phyloP scores from a whole-genome alignment of 345 rosid genomes.

The Erysimum cheiranthoides region DNA sequence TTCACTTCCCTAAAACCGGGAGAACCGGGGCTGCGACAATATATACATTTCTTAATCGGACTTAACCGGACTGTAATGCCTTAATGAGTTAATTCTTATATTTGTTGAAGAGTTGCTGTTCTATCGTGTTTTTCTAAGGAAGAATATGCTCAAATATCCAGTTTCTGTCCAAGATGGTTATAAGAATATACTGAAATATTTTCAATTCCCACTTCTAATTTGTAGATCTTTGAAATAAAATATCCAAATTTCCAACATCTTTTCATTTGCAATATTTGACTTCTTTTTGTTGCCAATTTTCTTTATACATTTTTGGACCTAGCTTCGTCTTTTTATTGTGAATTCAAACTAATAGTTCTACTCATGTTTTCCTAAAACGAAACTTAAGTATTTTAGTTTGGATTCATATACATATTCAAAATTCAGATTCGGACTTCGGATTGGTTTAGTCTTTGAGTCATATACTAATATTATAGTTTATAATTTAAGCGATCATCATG shows the following conservation, averaged over 20 bases:
- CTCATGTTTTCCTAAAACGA: background rate
- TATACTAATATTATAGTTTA: background rate
- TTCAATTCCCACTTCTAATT: background rate
- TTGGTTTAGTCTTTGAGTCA: background rate
- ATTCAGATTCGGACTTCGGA: background rate
- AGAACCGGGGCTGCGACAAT: background rate
- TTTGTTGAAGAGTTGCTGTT: background rate
- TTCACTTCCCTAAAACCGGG: too few relatives aligned
- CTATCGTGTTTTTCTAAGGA: background rate
- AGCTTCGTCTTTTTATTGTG: background rate
- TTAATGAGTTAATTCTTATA: too few relatives aligned
- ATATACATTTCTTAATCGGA: background rate
- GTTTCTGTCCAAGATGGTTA: background rate
- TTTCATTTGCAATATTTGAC: background rate
- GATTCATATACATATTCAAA: background rate
- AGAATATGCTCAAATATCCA: slow-evolving; percentile 9
- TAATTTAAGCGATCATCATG: background rate
- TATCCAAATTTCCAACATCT: background rate
- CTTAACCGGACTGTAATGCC: background rate
- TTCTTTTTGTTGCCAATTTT: slow-evolving; percentile 1
- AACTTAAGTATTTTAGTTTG: background rate
- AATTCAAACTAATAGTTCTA: background rate
- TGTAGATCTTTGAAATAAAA: background rate
- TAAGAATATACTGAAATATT: background rate
- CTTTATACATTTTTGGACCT: background rate